Base-by-base conservation (phyloP, 2,329 filamentous ascomycete genomes). In the Trichophyton verrucosum region DNA sequence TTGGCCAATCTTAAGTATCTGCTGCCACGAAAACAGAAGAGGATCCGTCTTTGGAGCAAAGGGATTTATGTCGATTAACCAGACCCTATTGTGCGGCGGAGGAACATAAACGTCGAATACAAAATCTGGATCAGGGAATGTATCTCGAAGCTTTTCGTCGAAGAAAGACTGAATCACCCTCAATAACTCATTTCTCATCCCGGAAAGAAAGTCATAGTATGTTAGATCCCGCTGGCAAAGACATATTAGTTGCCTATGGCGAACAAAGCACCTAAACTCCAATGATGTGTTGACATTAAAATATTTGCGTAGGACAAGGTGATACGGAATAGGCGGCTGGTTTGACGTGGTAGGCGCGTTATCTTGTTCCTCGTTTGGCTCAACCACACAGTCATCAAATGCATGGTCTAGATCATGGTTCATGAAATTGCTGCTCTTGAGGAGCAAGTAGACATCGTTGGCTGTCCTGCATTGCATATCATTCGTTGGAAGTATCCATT, bases 221-320 rank as follows among this genome's bases (percentile, higher is more conserved):
- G 95, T 96, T 58, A 92, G 81, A 71, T 97, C 92, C 3, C 94
- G 84, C 75, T 97, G 94, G 38, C 86, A 88, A 61, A 97, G 85
- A 62, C 85, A 91, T 46, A 99, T 80, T 15, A 99, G 80, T 60
- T 83, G 83, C 9, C 89, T 81, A 61, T 91, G 80, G 68, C 92
- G 89, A 44, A 97, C 94, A 70, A 97, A 99, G 72, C 91, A 96
- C 24, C 94, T 84, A 74, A 99, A 99, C 72, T 99, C 94, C 62
- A 96, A 83, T 0, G 90, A 88, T 0, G 91, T 90, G 71, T 96
- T 94, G 60, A 94, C 85, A 64, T 86, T 86, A 74, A 96, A 89
- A 75, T 88, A 92, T 71, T 95, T 89, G 38, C 94, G 85, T 8
- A 99, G 82, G 2, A 96, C 86, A 1, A 99, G 83, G 61, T 91